A percentile compares a stretch with the other conserved stretches of the same genome.
phyloP scores from a whole-genome alignment of 2,329 filamentous ascomycete genomes.

The Xylariomycetidae sp. region DNA sequence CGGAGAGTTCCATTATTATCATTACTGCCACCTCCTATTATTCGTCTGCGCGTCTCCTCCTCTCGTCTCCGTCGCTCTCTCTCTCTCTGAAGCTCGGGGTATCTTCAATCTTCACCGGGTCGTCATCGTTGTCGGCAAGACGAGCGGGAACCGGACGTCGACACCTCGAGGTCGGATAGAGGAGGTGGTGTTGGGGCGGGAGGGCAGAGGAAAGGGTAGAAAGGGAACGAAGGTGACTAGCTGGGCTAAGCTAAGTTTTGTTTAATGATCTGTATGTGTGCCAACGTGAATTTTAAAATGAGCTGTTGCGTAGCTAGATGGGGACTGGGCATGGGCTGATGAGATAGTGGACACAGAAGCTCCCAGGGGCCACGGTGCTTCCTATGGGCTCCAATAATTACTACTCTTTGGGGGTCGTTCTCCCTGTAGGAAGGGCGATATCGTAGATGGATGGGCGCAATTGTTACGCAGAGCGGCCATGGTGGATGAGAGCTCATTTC shows the following conservation, averaged over 20 bases:
- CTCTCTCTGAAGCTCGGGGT: too few relatives aligned
- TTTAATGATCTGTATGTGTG: constrained; percentile 22
- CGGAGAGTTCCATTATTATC: constrained; percentile 25
- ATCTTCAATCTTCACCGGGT: constrained; percentile 17
- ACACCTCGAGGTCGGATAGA: constrained; percentile 4
- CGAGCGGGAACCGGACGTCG: constrained; percentile 10
- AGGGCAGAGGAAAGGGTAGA: constrained; percentile 3
- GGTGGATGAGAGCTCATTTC: constrained; percentile 27
- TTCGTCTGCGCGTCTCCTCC: constrained; percentile 2
- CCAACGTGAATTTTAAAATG: constrained; percentile 24
- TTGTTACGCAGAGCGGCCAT: too few relatives aligned
- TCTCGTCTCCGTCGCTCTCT: constrained; percentile 3
- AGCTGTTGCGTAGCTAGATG: too few relatives aligned
- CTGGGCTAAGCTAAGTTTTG: background rate
- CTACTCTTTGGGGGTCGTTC: too few relatives aligned
- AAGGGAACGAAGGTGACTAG: constrained; percentile 4
- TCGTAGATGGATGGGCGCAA: too few relatives aligned
- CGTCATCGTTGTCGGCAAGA: constrained; percentile 22
- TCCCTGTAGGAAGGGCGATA: too few relatives aligned
- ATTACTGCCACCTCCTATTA: constrained; percentile 17
- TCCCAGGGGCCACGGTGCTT: too few relatives aligned
- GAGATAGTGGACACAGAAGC: too few relatives aligned
- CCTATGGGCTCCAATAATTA: too few relatives aligned
- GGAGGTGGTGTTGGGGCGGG: too few relatives aligned
- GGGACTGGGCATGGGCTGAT: too few relatives aligned